Base-by-base conservation (phyloP, 176 grass and related monocot species). In the Themeda triandra region DNA sequence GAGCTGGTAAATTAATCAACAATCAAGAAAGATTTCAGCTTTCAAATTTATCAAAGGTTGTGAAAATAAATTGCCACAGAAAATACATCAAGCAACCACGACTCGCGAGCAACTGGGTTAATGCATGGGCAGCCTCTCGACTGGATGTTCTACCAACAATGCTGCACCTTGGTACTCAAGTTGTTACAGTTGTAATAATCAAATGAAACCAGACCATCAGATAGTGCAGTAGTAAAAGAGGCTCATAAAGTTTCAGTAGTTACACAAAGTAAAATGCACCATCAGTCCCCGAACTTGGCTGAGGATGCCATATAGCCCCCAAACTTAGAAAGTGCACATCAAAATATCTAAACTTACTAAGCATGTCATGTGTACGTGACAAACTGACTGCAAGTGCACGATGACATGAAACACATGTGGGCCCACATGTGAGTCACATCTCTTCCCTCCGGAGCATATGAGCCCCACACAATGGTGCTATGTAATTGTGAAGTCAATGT, bases 241-340 rank as follows among this genome's bases (percentile, higher is more conserved):
- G 44, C 14, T 75, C 30, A 12, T 75, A 84, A 67, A 54, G 15
- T 56, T 76, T 76, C 30, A 56, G 82, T 44, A 66, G 18, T 72
- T 63, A 79, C 31, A 63, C 51, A 80, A 71, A 14, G 51, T n/a
- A 58, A 59, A 59, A 25, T 25, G 56, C 56, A 12, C 56, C 56
- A 12, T 60, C n/a, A 25, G 56, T 60, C 10, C 23, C 5, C n/a
- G 1, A 12, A 60, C 54, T 59, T 59, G 23, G 23, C 54, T 59
- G 54, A n/a, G 23, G 23, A 10, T 60, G 10, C n/a, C 54, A 58
- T n/a, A 58, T n/a, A 59, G 54, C 8, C 54, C 54, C 21, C 2
- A 58, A 59, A 24, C 23, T 59, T 11, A 10, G 23, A 23, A 59
- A 59, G 25, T 59, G 23, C 23, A 10, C 21, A 59, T 10, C 1